phyloP scores from a whole-genome alignment of 2,329 filamentous ascomycete species.

The Fusarium sp. region DNA sequence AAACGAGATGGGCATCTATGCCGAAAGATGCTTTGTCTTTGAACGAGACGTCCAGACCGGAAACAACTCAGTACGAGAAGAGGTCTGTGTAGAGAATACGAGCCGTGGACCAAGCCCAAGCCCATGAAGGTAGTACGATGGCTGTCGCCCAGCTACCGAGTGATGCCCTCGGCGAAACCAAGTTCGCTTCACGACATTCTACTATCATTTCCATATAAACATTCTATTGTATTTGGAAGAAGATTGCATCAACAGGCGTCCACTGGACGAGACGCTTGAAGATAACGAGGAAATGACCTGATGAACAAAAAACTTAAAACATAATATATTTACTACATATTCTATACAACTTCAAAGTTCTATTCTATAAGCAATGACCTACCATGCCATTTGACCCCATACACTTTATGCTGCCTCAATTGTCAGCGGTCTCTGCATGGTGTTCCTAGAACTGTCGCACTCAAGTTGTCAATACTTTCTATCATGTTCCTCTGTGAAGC shows the following conservation, averaged over 20 bases:
- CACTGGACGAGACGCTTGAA: not conserved
- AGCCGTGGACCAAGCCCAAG: conserved; percentile 42
- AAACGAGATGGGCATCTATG: conserved; percentile 58
- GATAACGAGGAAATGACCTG: conserved; percentile 28
- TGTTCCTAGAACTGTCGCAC: not conserved
- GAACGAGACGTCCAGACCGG: conserved; percentile 46
- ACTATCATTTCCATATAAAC: not conserved
- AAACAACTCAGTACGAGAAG: conserved; percentile 44
- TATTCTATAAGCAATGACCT: not conserved
- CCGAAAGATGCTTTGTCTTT: conserved; percentile 62
- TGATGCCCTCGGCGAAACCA: not conserved
- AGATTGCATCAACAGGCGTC: not conserved
- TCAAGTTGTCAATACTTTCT: not conserved
- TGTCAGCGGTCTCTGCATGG: not conserved
- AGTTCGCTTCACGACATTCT: not conserved
- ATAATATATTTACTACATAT: not conserved
- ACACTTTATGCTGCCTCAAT: not conserved
- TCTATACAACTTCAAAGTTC: not conserved
- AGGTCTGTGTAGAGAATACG: conserved; percentile 46
- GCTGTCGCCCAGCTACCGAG: not conserved
- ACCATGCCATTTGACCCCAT: not conserved
- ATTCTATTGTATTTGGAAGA: not conserved
- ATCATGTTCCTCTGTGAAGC: not conserved
- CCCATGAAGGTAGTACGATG: conserved; percentile 24
- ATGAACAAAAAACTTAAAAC: conserved; percentile 2